phyloP scores from a whole-genome alignment of 2,329 filamentous ascomycete genomes.

The Penicillium rolfsii region DNA sequence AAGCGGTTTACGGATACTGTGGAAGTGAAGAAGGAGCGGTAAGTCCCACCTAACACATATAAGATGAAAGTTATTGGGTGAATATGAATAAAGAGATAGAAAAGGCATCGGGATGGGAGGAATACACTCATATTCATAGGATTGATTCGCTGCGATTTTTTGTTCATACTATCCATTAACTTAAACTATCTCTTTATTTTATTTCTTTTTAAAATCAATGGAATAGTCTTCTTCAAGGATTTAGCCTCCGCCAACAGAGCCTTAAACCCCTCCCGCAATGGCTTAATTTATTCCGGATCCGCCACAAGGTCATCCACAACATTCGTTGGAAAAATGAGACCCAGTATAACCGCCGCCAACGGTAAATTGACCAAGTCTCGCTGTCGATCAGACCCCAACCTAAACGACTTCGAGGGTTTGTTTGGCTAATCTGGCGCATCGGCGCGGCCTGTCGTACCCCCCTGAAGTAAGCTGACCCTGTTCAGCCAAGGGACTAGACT shows the following conservation, averaged over 20 bases:
- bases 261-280: constrained; percentile 57
- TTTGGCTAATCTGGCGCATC: constrained; percentile 38
- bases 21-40: neutral
- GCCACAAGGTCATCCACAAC: constrained; percentile 58
- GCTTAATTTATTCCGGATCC: constrained; percentile 55
- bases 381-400: constrained; percentile 21
- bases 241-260: constrained; percentile 48
- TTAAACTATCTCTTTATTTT: constrained; percentile 29
- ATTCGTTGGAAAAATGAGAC: constrained; percentile 48
- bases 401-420: constrained; percentile 20
- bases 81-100: neutral
- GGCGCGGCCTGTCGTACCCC: constrained; percentile 17
- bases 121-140: constrained; percentile 33
- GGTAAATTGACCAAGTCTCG: constrained; percentile 33
- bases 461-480: constrained; percentile 26
- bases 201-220: constrained; percentile 21
- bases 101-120: neutral
- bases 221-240: constrained; percentile 38
- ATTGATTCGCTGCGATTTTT: constrained; percentile 38
- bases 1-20: constrained; percentile 34
- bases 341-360: constrained; percentile 41
- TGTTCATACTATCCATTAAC: constrained; percentile 42
- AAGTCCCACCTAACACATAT: neutral
- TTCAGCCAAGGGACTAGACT: constrained; percentile 27
- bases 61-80: neutral